phyloP scores from a whole-genome alignment of 2,329 filamentous ascomycete genomes.

The Dryadomyces sulphureus region DNA sequence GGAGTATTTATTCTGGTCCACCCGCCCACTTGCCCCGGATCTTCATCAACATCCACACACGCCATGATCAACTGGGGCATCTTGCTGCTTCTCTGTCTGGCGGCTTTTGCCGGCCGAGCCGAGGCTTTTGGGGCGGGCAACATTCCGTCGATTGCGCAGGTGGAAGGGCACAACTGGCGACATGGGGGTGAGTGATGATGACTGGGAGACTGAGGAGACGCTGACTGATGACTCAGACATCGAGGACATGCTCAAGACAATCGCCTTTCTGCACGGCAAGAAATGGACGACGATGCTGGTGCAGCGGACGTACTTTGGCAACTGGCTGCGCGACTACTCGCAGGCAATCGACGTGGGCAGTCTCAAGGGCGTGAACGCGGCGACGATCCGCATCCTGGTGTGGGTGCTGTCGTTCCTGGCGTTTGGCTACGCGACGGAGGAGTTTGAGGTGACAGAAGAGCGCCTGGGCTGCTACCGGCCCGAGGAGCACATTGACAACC shows the following conservation, averaged over 20 bases:
- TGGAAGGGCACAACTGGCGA: constrained; percentile 55
- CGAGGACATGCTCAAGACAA: constrained; percentile 65
- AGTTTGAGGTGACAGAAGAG: constrained; percentile 73
- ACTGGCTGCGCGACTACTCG: constrained; percentile 77
- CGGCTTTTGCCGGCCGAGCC: constrained; percentile 40
- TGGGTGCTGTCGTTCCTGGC: constrained; percentile 72
- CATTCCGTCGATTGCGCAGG: constrained; percentile 50
- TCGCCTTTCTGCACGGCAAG: constrained; percentile 64
- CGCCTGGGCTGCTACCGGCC: constrained; percentile 68
- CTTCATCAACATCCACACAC: too few relatives aligned
- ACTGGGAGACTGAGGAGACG: too few relatives aligned
- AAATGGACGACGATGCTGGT: constrained; percentile 75
- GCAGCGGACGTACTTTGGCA: constrained; percentile 70
- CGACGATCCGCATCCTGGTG: constrained; percentile 62
- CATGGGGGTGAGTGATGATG: constrained; percentile 39
- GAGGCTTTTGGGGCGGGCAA: constrained; percentile 56
- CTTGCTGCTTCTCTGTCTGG: constrained; percentile 36
- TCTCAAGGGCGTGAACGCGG: constrained; percentile 62
- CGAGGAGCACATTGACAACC: constrained; percentile 63
- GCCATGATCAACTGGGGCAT: too few relatives aligned
- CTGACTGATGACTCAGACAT: constrained; percentile 38
- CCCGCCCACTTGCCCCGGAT: too few relatives aligned
- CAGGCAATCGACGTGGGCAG: constrained; percentile 72
- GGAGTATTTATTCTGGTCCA: too few relatives aligned
- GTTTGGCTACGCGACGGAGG: constrained; percentile 73